Percentiles rank a stretch among this genome's conserved stretches.
Conservation (phyloP, 225 moss, liverwort and hornwort species). For the Polytrichum formosum region DNA sequence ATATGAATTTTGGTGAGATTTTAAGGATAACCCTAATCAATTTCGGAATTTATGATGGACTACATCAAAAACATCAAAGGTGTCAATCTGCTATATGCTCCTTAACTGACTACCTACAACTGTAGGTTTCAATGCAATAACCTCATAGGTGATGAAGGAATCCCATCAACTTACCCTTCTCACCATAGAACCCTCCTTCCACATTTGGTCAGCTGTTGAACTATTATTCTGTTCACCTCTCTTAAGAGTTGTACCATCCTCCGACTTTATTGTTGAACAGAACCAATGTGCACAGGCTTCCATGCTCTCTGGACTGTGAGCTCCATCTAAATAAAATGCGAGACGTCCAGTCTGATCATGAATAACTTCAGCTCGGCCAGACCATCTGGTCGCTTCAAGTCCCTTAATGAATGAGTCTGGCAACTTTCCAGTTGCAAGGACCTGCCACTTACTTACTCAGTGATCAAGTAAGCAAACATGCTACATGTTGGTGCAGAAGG, state of each 20-base stretch:
- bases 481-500: no score
- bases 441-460: conserved; percentile 33
- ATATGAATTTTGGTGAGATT: no score
- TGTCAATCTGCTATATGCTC: no score
- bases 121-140: no score
- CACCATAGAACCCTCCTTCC: conserved; percentile 52
- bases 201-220: conserved; percentile 29
- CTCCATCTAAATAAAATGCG: conserved; percentile 93
- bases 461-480: no score
- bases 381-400: conserved; percentile 68
- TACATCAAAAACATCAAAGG: no score
- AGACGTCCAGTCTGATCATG: conserved; percentile 71
- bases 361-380: conserved; percentile 86
- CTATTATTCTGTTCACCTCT: conserved; percentile 16
- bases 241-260: conserved; percentile 19
- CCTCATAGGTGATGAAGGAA: no score
- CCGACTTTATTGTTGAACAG: conserved; percentile 49
- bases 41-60: no score
- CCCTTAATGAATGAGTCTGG: conserved; percentile 77
- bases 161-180: conserved; percentile 43
- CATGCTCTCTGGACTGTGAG: conserved; percentile 99
- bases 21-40: no score
- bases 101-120: no score
- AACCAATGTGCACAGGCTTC: conserved; percentile 96
- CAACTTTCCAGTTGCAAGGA: conserved; percentile 54